Evolutionary conservation across 1,139 yeast species (phyloP).

Genomic region (Protomyces inundatus): DNA sequence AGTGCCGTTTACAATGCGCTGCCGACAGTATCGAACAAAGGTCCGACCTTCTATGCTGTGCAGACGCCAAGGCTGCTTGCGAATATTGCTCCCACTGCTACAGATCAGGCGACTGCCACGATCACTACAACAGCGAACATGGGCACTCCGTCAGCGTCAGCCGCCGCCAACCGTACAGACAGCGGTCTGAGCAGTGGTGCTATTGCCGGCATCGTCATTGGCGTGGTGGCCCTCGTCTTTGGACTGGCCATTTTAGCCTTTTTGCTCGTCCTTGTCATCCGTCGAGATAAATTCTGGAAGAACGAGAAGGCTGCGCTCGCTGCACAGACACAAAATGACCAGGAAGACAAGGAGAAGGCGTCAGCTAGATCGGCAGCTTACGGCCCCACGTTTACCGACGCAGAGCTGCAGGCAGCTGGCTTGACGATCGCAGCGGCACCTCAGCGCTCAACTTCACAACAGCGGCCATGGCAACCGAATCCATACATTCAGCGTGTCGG

Average conservation of each 20-base stretch:
- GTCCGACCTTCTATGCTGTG: slow-evolving; percentile 23
- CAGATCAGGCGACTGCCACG: not conserved
- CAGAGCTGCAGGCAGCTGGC: not conserved
- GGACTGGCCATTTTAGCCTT: not conserved
- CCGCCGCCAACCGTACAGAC: not conserved
- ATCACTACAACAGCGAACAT: not conserved
- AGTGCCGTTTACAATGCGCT: slow-evolving; percentile 15
- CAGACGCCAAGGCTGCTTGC: slow-evolving; percentile 16
- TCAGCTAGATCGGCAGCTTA: not conserved
- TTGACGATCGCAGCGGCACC: not conserved
- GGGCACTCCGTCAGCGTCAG: not conserved
- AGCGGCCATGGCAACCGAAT: too few species aligned
- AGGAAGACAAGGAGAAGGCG: not conserved
- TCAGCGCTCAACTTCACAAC: too few species aligned
- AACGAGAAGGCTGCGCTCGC: not conserved
- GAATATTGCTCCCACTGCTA: not conserved
- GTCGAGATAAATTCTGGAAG: not conserved
- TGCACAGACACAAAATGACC: not conserved
- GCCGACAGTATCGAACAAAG: slow-evolving; percentile 6
- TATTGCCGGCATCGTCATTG: slow-evolving; percentile 19
- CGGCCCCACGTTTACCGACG: not conserved
- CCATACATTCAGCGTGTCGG: not conserved
- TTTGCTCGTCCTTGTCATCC: not conserved
- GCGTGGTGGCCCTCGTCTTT: slow-evolving; percentile 12
- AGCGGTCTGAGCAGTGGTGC: slow-evolving; percentile 10